Conservation (phyloP, 1,139 yeast species). For the Kodamaea sp. region DNA sequence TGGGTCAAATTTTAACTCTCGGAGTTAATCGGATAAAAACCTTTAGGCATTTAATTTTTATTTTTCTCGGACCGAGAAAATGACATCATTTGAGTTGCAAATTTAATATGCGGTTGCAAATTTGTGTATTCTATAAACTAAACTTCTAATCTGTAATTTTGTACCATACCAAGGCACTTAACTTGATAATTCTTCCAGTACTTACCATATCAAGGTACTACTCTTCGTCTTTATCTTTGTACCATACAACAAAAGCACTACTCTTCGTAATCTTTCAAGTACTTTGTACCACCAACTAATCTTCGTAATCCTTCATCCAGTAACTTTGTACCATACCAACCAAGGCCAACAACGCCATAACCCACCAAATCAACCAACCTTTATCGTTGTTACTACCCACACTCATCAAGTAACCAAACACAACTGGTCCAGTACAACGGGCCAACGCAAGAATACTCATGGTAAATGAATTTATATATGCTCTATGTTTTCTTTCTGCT, state of each 20-base stretch:
- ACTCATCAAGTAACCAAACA: conserved; percentile 20
- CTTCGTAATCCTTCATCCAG: conserved; percentile 17
- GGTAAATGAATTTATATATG: conserved; percentile 22
- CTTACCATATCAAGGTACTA: too few species aligned
- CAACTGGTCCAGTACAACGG: conserved; percentile 21
- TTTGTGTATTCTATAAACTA: background rate
- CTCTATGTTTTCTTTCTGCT: conserved; percentile 21
- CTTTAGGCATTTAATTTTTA: too few species aligned
- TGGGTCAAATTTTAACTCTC: too few species aligned
- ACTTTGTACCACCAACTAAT: conserved; percentile 5
- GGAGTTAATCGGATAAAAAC: too few species aligned
- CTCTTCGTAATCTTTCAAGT: background rate
- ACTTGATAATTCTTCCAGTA: too few species aligned
- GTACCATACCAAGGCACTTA: conserved; percentile 17
- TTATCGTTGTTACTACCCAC: conserved; percentile 14
- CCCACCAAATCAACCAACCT: conserved; percentile 22
- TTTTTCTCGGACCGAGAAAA: too few species aligned
- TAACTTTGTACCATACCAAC: conserved; percentile 17
- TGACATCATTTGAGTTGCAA: background rate
- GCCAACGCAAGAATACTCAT: conserved; percentile 23
- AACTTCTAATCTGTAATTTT: conserved; percentile 17
- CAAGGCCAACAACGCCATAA: conserved; percentile 17
- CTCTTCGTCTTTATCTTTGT: too few species aligned
- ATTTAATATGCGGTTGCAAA: background rate
- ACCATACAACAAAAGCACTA: too few species aligned